Conservation (phyloP, 257 asterid species). For the Salvia hispanica region DNA sequence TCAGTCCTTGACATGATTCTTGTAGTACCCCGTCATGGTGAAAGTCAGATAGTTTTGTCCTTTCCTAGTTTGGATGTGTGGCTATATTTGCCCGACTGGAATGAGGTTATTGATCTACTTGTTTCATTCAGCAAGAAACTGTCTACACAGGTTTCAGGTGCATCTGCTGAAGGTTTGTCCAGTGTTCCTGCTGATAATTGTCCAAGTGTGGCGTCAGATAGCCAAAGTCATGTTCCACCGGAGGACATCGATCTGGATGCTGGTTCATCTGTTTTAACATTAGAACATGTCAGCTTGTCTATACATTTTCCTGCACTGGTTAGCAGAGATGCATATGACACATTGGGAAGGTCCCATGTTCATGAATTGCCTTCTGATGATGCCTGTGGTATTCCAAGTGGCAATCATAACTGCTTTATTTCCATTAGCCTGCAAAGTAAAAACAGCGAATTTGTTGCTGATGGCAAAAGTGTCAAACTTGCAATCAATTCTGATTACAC, state of each 20-base stretch:
- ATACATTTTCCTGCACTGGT: slow-evolving; percentile 66
- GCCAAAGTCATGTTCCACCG: slow-evolving; percentile 36
- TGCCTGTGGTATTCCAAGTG: slow-evolving; percentile 36
- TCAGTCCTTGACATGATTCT: slow-evolving; percentile 57
- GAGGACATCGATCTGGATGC: slow-evolving; percentile 36
- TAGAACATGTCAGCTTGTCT: slow-evolving; percentile 58
- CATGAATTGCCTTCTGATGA: slow-evolving; percentile 41
- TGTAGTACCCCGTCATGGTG: slow-evolving; percentile 49
- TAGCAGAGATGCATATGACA: slow-evolving; percentile 36
- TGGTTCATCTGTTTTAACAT: slow-evolving; percentile 40
- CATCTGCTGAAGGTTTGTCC: slow-evolving; percentile 38
- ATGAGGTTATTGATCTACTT: slow-evolving; percentile 52
- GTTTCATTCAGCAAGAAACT: slow-evolving; percentile 41
- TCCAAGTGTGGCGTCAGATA: slow-evolving; percentile 38
- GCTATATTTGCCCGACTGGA: slow-evolving; percentile 83
- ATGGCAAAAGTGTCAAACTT: slow-evolving; percentile 52
- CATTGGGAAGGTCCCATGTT: slow-evolving; percentile 40
- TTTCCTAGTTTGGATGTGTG: slow-evolving; percentile 68
- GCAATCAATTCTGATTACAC: slow-evolving; percentile 52
- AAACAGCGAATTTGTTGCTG: slow-evolving; percentile 53
- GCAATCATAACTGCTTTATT: slow-evolving; percentile 54
- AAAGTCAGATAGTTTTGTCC: slow-evolving; percentile 49
- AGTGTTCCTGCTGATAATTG: slow-evolving; percentile 31
- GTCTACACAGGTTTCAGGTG: slow-evolving; percentile 31
- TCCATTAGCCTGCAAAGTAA: slow-evolving; percentile 56